A percentile compares a stretch with the other conserved stretches of the same genome.
Conservation (phyloP, 2,329 filamentous ascomycete genomes). For the Cordyceps farinosa region DNA sequence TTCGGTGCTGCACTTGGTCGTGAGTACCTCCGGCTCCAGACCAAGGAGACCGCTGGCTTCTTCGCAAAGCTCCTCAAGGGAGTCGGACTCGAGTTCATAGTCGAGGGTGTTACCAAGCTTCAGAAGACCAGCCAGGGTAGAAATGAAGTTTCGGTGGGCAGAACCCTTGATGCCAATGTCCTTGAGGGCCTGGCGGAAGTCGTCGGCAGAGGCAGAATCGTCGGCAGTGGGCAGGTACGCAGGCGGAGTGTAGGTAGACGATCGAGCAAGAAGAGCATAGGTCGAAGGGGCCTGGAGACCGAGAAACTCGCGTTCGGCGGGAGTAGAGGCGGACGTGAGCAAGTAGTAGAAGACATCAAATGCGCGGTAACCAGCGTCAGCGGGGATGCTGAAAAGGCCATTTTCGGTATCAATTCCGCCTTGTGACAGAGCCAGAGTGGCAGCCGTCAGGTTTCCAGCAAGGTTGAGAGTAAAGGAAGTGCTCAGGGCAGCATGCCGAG, state of each 20-base stretch:
- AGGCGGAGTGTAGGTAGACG: slow-evolving; percentile 80
- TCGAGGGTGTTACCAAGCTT: slow-evolving; percentile 90
- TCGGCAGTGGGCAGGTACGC: slow-evolving; percentile 89
- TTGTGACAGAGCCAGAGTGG: slow-evolving; percentile 74
- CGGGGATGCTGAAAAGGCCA: slow-evolving; percentile 76
- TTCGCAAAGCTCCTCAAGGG: slow-evolving; percentile 80
- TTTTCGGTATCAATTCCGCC: slow-evolving; percentile 81
- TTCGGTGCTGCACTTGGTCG: slow-evolving; percentile 74
- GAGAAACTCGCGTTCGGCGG: slow-evolving; percentile 84
- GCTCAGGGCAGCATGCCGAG: slow-evolving; percentile 75
- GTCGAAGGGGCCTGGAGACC: slow-evolving; percentile 71
- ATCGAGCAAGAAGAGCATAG: slow-evolving; percentile 76
- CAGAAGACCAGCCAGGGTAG: slow-evolving; percentile 77
- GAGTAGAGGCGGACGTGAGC: slow-evolving; percentile 83
- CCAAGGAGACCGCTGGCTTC: slow-evolving; percentile 85
- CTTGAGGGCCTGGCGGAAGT: slow-evolving; percentile 83
- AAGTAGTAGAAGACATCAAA: slow-evolving; percentile 99
- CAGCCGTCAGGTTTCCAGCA: slow-evolving; percentile 71
- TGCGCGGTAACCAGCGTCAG: slow-evolving; percentile 77
- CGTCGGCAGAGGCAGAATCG: slow-evolving; percentile 87
- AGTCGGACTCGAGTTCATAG: slow-evolving; percentile 78
- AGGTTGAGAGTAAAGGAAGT: slow-evolving; percentile 80
- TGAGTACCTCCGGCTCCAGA: slow-evolving; percentile 77
- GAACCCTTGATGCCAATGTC: slow-evolving; percentile 91
- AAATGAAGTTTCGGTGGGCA: slow-evolving; percentile 76